These are phyloP conservation scores for Sporothrix euskadiensis DNA, from an alignment of 2,329 filamentous ascomycete genomes.

Conservation along the genomic window DNA sequence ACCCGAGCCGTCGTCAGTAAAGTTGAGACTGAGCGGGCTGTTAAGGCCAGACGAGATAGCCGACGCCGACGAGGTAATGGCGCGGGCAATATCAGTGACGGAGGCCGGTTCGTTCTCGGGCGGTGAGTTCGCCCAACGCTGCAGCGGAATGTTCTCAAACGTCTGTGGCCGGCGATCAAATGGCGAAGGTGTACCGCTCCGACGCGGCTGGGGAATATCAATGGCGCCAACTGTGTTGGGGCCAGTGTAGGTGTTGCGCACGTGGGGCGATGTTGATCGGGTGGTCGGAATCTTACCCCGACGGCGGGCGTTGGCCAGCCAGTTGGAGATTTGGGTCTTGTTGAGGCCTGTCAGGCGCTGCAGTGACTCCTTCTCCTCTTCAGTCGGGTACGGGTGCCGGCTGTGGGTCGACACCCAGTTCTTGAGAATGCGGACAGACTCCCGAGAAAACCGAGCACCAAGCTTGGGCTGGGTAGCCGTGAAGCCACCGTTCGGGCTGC, in stretches of 20 bases:
- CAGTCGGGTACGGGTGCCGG: conserved; percentile 82
- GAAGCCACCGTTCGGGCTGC: conserved; percentile 36
- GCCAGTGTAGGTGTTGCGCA: conserved; percentile 59
- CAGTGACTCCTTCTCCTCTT: conserved; percentile 80
- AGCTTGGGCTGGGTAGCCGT: conserved; percentile 56
- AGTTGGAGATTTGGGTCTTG: conserved; percentile 83
- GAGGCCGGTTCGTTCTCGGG: conserved; percentile 62
- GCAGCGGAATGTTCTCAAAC: conserved; percentile 55
- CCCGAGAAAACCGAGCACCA: conserved; percentile 74
- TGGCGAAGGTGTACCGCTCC: conserved; percentile 51
- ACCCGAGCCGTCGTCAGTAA: conserved; percentile 62
- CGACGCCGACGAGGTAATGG: conserved; percentile 54
- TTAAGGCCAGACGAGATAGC: conserved; percentile 56
- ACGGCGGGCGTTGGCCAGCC: conserved; percentile 86
- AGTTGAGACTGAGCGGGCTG: conserved; percentile 58
- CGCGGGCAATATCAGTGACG: conserved; percentile 59
- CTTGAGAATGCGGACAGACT: conserved; percentile 78
- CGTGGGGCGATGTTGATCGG: conserved; percentile 68
- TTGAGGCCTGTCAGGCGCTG: conserved; percentile 77
- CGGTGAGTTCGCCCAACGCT: conserved; percentile 61
- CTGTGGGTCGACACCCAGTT: conserved; percentile 80
- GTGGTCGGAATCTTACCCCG: conserved; percentile 74
- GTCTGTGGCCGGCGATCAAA: conserved; percentile 31
- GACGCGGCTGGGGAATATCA: conserved; percentile 66
- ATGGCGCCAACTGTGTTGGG: conserved; percentile 52